Evolutionary conservation across 176 grass and related monocot genomes (phyloP).

Genomic region (Chrysopogon serrulatus): DNA sequence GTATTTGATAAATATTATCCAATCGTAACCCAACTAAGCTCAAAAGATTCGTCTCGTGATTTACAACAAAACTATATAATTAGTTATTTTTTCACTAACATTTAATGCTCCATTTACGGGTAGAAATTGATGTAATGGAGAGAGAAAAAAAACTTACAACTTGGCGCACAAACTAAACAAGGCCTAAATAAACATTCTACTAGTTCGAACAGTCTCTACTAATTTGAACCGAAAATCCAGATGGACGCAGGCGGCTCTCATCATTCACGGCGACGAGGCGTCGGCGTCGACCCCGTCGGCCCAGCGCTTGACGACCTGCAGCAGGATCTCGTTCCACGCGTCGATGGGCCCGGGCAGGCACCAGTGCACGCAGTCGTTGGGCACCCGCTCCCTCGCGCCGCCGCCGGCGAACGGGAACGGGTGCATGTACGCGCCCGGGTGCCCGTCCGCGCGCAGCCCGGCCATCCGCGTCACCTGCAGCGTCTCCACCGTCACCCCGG

Average conservation of each 20-base stretch:
- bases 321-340: constrained; percentile 87
- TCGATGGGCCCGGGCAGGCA: constrained; percentile 84
- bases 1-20: too few species aligned
- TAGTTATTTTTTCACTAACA: too few species aligned
- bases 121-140: too few species aligned
- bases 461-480: constrained; percentile 60
- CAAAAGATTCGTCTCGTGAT: too few species aligned
- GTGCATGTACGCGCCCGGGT: constrained; percentile 72
- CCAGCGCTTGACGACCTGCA: constrained; percentile 60
- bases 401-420: constrained; percentile 53
- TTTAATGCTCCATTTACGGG: too few species aligned
- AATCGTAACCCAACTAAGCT: too few species aligned
- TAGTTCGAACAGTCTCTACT: background rate
- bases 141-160: too few species aligned
- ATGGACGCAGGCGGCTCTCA: too few species aligned
- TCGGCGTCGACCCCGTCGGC: background rate
- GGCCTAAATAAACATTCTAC: too few species aligned
- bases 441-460: constrained; percentile 55
- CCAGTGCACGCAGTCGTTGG: constrained; percentile 93
- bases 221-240: background rate
- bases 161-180: too few species aligned
- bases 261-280: background rate
- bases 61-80: too few species aligned
- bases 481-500: constrained; percentile 31
- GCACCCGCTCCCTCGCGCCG: constrained; percentile 43